Conservation (phyloP, 1,284 basidiomycete genomes). For the Cryptococcus sp. region DNA sequence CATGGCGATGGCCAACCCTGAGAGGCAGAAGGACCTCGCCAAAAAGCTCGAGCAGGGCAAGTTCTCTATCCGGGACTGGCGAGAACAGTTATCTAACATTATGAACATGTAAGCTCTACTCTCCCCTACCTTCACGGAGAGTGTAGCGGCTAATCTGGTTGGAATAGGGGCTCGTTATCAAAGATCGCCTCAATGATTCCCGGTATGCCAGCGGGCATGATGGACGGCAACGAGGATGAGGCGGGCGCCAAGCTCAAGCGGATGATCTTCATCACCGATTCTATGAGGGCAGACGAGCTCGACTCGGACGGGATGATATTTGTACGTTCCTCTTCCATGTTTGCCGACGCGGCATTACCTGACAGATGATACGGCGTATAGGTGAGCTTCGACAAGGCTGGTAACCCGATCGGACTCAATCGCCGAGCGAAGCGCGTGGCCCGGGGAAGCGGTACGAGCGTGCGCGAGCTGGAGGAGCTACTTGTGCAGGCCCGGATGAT, state of each 20-base stretch:
- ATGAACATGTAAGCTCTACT: constrained; percentile 80
- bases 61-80: constrained; percentile 93
- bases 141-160: constrained; percentile 5
- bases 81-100: constrained; percentile 94
- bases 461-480: constrained; percentile 94
- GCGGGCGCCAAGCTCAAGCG: constrained; percentile 81
- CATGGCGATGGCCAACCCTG: constrained; percentile 83
- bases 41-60: constrained; percentile 98
- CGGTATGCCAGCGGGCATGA: constrained; percentile 83
- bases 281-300: constrained; percentile 89
- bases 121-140: background rate
- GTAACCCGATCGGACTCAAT: constrained; percentile 75
- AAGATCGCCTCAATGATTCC: constrained; percentile 99
- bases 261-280: constrained; percentile 98
- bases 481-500: constrained; percentile 95
- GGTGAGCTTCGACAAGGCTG: constrained; percentile 69
- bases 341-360: background rate
- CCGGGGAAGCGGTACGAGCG: constrained; percentile 88
- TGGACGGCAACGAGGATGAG: constrained; percentile 88
- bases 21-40: constrained; percentile 96
- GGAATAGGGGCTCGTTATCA: constrained; percentile 82
- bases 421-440: constrained; percentile 87
- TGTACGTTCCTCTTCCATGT: constrained; percentile 52
- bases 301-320: constrained; percentile 93
- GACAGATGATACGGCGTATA: constrained; percentile 6